phyloP scores from a whole-genome alignment of 306 rosid species.

The Glycine tomentella region DNA sequence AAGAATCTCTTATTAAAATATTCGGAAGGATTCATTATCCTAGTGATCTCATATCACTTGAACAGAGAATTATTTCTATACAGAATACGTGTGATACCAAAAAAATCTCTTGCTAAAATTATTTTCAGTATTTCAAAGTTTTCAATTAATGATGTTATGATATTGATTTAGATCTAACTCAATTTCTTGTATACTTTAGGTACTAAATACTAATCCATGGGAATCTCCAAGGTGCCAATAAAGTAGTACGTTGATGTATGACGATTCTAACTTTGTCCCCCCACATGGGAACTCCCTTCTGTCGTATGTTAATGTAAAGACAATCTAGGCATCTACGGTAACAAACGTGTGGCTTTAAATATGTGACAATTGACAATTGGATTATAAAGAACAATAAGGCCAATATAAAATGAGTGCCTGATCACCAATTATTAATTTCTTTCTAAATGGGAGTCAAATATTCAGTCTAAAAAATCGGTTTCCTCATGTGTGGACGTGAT shows the following conservation, averaged over 20 bases:
- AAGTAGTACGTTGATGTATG: neutral
- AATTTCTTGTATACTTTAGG: too few species aligned
- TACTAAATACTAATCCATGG: too few species aligned
- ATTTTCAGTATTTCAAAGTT: too few species aligned
- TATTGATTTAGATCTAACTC: too few species aligned
- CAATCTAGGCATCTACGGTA: neutral
- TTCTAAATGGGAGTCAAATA: neutral
- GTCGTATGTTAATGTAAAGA: neutral
- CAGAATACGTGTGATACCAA: too few species aligned
- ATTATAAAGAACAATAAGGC: neutral
- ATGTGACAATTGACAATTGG: constrained; percentile 7
- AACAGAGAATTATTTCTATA: too few species aligned
- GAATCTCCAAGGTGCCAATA: too few species aligned
- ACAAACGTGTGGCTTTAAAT: constrained; percentile 4
- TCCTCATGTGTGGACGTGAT: neutral
- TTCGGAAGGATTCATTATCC: too few species aligned
- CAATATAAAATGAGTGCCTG: neutral
- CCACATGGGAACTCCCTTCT: neutral
- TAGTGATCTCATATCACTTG: too few species aligned
- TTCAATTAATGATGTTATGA: too few species aligned
- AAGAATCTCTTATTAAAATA: too few species aligned
- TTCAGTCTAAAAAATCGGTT: neutral
- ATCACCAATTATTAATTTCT: neutral
- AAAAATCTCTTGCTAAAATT: too few species aligned
- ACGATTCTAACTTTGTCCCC: neutral